phyloP scores from a whole-genome alignment of 208 protist genomes.

The Trichomonas gallinae region DNA sequence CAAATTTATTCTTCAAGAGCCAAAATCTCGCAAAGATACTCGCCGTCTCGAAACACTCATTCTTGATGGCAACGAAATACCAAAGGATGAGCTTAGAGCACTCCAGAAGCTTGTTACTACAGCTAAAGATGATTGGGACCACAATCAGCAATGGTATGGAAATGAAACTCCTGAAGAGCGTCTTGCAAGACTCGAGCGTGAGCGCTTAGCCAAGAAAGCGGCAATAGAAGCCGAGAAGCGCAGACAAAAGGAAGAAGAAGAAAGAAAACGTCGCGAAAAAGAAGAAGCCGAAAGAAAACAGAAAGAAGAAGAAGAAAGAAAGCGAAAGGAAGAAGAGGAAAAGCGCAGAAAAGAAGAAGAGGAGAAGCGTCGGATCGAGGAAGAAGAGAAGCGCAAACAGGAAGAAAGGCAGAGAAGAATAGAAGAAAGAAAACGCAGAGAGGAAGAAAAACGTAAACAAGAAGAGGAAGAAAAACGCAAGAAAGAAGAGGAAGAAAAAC shows the following conservation, averaged over 20 bases:
- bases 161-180: not conserved
- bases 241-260: not conserved
- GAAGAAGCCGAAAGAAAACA: not conserved
- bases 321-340: not conserved
- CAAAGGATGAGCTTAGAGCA: not conserved
- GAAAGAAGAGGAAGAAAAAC: not conserved
- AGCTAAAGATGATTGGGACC: not conserved
- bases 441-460: not conserved
- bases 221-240: not conserved
- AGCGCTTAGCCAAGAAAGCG: not conserved
- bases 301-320: not conserved
- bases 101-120: not conserved
- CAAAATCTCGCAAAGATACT: not conserved
- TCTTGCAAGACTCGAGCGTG: not conserved
- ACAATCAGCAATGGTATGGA: not conserved
- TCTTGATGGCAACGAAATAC: not conserved
- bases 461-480: not conserved
- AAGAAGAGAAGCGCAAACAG: not conserved
- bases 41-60: not conserved
- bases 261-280: not conserved
- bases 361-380: too few relatives aligned
- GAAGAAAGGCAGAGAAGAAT: not conserved
- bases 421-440: not conserved
- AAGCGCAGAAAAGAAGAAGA: not conserved
- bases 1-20: not conserved